Conservation (phyloP, 1,284 basidiomycete genomes). For the Schizophyllum amplum region DNA sequence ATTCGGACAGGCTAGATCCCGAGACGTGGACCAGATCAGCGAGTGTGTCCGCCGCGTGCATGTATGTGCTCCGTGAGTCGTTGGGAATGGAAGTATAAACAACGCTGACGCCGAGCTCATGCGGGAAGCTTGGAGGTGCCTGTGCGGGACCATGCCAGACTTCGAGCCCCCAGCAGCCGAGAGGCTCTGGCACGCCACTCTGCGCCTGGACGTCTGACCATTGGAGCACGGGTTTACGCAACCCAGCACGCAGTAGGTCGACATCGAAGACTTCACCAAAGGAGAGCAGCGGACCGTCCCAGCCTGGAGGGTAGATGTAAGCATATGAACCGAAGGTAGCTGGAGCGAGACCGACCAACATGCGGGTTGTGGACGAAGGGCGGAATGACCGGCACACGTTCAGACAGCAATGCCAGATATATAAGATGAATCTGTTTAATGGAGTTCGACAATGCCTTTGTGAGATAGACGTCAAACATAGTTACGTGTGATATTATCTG, state of each 20-base stretch:
- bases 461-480: background rate
- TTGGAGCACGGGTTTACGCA: slow-evolving; percentile 10
- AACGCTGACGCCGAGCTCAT: background rate
- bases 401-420: slow-evolving; percentile 29
- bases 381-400: slow-evolving; percentile 32
- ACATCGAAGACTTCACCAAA: slow-evolving; percentile 15
- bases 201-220: slow-evolving; percentile 11
- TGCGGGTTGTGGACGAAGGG: slow-evolving; percentile 32
- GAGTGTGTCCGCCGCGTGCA: background rate
- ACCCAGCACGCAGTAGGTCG: slow-evolving; percentile 1
- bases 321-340: background rate
- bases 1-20: background rate
- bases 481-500: background rate
- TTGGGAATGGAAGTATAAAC: background rate
- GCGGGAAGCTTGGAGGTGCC: background rate
- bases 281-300: background rate
- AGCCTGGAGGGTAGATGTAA: background rate
- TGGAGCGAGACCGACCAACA: slow-evolving; percentile 16
- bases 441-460: background rate
- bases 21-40: background rate
- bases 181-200: background rate
- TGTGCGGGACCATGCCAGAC: background rate
- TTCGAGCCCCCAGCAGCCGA: background rate
- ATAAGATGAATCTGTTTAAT: slow-evolving; percentile 28
- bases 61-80: background rate